Evolutionary conservation across 2,329 filamentous ascomycete genomes (phyloP).

Genomic region (Apiospora pterosperma): DNA sequence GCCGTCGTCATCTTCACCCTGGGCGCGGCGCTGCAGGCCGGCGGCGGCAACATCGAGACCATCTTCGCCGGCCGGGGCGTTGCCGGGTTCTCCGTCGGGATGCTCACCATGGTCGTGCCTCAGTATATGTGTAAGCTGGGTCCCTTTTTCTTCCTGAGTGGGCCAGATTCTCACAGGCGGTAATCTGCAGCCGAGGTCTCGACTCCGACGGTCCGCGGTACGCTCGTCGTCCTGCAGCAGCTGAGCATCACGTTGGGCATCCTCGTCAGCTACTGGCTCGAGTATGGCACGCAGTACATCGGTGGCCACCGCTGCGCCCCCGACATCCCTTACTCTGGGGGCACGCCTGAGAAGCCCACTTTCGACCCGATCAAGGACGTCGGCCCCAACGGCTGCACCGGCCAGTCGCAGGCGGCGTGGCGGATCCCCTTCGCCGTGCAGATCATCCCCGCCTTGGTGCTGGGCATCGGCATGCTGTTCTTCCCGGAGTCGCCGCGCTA

Average conservation of each 20-base stretch:
- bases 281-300: slow-evolving; percentile 37
- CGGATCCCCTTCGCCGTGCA: slow-evolving; percentile 47
- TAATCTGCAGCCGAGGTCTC: slow-evolving; percentile 44
- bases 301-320: slow-evolving; percentile 44
- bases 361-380: slow-evolving; percentile 43
- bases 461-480: slow-evolving; percentile 12
- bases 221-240: slow-evolving; percentile 42
- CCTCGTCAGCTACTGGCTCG: slow-evolving; percentile 39
- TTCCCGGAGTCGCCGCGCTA: slow-evolving; percentile 32
- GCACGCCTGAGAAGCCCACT: slow-evolving; percentile 29
- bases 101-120: slow-evolving; percentile 30
- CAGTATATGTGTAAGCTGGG: slow-evolving; percentile 22
- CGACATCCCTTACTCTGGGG: slow-evolving; percentile 42
- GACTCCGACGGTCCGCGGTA: slow-evolving; percentile 44
- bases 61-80: slow-evolving; percentile 39
- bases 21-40: slow-evolving; percentile 26
- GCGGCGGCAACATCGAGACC: slow-evolving; percentile 35
- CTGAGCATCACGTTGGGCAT: slow-evolving; percentile 40
- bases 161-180: slow-evolving; percentile 14
- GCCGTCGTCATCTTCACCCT: slow-evolving; percentile 22
- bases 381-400: slow-evolving; percentile 36
- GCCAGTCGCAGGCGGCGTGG: slow-evolving; percentile 41
- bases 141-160: slow-evolving; percentile 6
- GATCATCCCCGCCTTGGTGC: slow-evolving; percentile 49
- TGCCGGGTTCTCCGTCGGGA: slow-evolving; percentile 41